Evolutionary conservation across 2,329 filamentous ascomycete genomes (phyloP).

Genomic region (Fusarium ramigenum): DNA sequence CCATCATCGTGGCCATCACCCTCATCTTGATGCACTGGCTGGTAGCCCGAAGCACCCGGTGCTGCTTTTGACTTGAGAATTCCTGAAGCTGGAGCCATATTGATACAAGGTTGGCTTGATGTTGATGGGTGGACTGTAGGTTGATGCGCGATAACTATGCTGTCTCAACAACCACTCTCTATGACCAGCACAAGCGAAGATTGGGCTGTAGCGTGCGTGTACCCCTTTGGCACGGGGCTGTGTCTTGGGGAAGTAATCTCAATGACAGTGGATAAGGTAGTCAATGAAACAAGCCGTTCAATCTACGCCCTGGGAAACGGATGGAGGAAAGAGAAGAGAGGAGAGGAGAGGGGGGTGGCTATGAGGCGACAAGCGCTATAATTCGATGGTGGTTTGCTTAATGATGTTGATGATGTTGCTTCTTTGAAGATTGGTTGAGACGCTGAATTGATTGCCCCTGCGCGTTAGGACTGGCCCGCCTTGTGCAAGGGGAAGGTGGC

Average conservation of each 20-base stretch:
- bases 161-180: constrained; percentile 14
- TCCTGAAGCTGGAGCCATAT: constrained; percentile 31
- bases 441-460: constrained; percentile 12
- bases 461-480: background rate
- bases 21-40: constrained; percentile 49
- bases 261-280: background rate
- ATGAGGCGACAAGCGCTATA: background rate
- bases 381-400: background rate
- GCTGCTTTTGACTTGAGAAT: constrained; percentile 16
- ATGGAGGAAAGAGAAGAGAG: background rate
- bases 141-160: background rate
- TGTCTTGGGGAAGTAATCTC: background rate
- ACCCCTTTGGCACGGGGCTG: constrained; percentile 19
- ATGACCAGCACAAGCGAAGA: constrained; percentile 4
- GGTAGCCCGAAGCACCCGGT: constrained; percentile 44
- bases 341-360: background rate
- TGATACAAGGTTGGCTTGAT: background rate
- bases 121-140: background rate
- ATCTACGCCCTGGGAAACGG: background rate
- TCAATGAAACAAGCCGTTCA: constrained; percentile 10
- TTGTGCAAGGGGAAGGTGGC: constrained; percentile 11
- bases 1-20: constrained; percentile 32
- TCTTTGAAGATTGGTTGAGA: constrained; percentile 23
- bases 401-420: constrained; percentile 18
- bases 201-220: constrained; percentile 5